These are phyloP conservation scores for Cadophora malorum DNA, from an alignment of 2,329 filamentous ascomycete species.

Conservation along the genomic window DNA sequence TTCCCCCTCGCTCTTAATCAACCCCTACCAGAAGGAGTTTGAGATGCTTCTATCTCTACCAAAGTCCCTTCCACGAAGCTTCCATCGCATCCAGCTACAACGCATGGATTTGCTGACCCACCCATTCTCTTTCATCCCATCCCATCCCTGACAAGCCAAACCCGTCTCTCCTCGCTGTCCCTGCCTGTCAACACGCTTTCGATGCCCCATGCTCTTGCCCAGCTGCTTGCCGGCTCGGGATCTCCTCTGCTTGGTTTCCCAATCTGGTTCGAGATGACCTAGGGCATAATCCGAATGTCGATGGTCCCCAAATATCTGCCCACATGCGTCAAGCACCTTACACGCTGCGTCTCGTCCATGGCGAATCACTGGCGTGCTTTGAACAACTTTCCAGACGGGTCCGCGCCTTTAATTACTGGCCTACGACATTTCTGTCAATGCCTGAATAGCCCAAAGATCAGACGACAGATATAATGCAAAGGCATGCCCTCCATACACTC, in stretches of 20 bases:
- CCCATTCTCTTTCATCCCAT: constrained; percentile 11
- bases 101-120: constrained; percentile 13
- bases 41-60: constrained; percentile 17
- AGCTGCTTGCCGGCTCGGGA: constrained; percentile 32
- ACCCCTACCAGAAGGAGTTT: neutral
- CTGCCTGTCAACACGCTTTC: constrained; percentile 15
- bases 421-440: constrained; percentile 42
- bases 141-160: constrained; percentile 16
- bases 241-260: constrained; percentile 32
- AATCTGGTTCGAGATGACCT: constrained; percentile 32
- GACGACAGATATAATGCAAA: constrained; percentile 46
- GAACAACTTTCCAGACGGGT: constrained; percentile 51
- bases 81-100: constrained; percentile 20
- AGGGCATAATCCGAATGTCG: constrained; percentile 38
- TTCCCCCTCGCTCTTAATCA: neutral
- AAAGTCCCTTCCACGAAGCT: constrained; percentile 9
- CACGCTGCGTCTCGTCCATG: constrained; percentile 56
- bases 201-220: constrained; percentile 5
- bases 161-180: constrained; percentile 7
- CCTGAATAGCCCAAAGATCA: constrained; percentile 41
- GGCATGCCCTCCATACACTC: constrained; percentile 36
- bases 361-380: constrained; percentile 56
- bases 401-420: constrained; percentile 42
- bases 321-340: constrained; percentile 41
- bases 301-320: constrained; percentile 33